Evolutionary conservation across 305 asterid species (phyloP), one percentile per base, ranked within the genome.

Genomic region (Fraxinus baroniana): DNA sequence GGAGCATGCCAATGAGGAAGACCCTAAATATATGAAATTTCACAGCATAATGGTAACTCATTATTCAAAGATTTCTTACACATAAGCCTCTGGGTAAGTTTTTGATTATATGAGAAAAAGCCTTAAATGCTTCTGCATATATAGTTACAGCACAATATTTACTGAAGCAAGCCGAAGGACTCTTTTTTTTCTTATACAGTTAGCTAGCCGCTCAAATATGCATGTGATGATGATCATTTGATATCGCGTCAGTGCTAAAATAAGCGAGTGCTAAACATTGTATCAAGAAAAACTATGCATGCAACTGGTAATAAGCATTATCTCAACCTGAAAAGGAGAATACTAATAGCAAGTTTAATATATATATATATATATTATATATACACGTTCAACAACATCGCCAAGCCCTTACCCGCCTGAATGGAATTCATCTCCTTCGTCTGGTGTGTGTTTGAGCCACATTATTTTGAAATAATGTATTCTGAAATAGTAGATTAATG

Each of bases 41-140:
- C 55, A 49, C 18, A 60, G 35, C 74, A 57, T 78, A 20, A 68
- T 78, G 64, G 85, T 52, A 80, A 85, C 87, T 86, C 86, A 81
- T 88, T 88, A 88, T 91, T 89, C 84, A 70, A 85, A 82, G 86
- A 66, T 86, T 80, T 24, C 78, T 78, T 82, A 73, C 77, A 89
- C 87, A 89, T 66, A 68, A 78, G 84, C 81, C 85, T 79, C 82
- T 66, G 39, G 78, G 80, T 81, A 86, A 86, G 78, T n/a, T 83
- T 82, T 46, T 36, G 18, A 44, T 78, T 70, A 71, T 71, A 71
- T 4, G 5, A 52, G 72, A 76, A 81, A 78, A 83, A 75, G 86
- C 86, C 84, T 80, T 74, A 49, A 79, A 83, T n/a, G n/a, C n/a
- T n/a, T n/a, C n/a, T n/a, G 78, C 28, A 44, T 44, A 3, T 49